A percentile compares a stretch with the other conserved stretches of the same genome.
These are phyloP conservation scores for Populus nigra DNA, from an alignment of 345 rosid species.

Conservation along the genomic window DNA sequence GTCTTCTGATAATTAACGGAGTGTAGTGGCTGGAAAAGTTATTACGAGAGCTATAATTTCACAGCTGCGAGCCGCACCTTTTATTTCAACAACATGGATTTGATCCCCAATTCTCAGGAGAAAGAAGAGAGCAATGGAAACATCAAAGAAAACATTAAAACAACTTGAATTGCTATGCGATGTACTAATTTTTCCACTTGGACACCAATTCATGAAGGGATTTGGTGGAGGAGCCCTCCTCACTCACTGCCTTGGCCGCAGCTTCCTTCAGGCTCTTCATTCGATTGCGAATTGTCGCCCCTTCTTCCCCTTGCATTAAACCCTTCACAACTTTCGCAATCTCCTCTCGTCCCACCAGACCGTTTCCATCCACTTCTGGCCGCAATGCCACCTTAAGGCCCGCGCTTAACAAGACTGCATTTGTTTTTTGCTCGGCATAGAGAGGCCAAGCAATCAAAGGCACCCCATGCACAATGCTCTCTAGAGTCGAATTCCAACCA, in stretches of 20 bases:
- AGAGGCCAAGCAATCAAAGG: constrained; percentile 16
- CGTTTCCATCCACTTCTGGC: neutral
- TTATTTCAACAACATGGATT: too few species aligned
- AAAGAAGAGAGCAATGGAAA: too few species aligned
- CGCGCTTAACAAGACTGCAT: constrained; percentile 4
- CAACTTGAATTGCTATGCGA: too few species aligned
- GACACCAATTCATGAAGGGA: neutral
- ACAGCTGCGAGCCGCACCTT: too few species aligned
- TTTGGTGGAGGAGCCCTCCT: constrained; percentile 4
- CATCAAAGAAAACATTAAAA: too few species aligned
- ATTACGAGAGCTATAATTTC: too few species aligned
- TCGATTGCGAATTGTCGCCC: neutral
- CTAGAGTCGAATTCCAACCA: neutral
- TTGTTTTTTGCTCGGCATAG: constrained; percentile 13
- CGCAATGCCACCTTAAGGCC: constrained; percentile 5
- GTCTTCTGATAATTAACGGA: too few species aligned
- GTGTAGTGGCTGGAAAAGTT: too few species aligned
- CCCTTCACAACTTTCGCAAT: constrained; percentile 5
- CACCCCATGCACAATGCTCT: constrained; percentile 4
- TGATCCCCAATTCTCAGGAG: too few species aligned
- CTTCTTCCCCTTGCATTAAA: constrained; percentile 6
- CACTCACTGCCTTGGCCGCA: neutral
- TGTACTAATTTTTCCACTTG: neutral
- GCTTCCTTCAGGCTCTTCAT: neutral
- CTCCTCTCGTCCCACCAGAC: constrained; percentile 6